These are phyloP conservation scores for Ottelia alismoides DNA, from an alignment of 106 monocot species.

Conservation along the genomic window DNA sequence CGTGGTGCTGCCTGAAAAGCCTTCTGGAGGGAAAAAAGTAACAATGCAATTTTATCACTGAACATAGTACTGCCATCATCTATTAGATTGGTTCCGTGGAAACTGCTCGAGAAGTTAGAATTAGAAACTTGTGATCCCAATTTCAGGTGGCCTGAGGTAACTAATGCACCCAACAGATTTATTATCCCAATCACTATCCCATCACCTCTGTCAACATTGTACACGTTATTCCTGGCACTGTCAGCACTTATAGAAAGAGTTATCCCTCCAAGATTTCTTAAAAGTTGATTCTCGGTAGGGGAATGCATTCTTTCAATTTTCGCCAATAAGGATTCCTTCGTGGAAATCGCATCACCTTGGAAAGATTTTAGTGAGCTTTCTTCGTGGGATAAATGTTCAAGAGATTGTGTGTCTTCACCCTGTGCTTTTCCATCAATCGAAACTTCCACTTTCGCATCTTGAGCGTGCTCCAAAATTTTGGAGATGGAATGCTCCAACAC, in stretches of 20 bases:
- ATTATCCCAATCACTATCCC: slow-evolving; percentile 87
- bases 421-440: slow-evolving; percentile 1
- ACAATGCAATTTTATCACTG: slow-evolving; percentile 63
- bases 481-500: slow-evolving; percentile 12
- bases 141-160: slow-evolving; percentile 65
- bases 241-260: slow-evolving; percentile 71
- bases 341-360: slow-evolving; percentile 9
- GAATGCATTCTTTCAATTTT: slow-evolving; percentile 39
- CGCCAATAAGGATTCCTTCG: slow-evolving; percentile 5
- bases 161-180: slow-evolving; percentile 75
- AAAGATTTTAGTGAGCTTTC: slow-evolving; percentile 14
- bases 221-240: slow-evolving; percentile 75
- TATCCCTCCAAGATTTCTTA: slow-evolving; percentile 63
- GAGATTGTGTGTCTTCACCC: slow-evolving; percentile 7
- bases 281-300: slow-evolving; percentile 32
- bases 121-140: slow-evolving; percentile 28
- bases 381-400: too few relatives aligned
- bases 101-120: slow-evolving; percentile 21
- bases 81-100: slow-evolving; percentile 17
- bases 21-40: slow-evolving; percentile 86
- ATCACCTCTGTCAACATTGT: slow-evolving; percentile 85
- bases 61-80: slow-evolving; percentile 75
- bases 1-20: slow-evolving; percentile 75
- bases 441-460: slow-evolving; percentile 7
- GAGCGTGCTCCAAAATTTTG: background rate